Percentiles rank a stretch among this genome's conserved stretches.
Conservation (phyloP, 495 filamentous ascomycete species). For the Polyplosphaeria fusca region DNA sequence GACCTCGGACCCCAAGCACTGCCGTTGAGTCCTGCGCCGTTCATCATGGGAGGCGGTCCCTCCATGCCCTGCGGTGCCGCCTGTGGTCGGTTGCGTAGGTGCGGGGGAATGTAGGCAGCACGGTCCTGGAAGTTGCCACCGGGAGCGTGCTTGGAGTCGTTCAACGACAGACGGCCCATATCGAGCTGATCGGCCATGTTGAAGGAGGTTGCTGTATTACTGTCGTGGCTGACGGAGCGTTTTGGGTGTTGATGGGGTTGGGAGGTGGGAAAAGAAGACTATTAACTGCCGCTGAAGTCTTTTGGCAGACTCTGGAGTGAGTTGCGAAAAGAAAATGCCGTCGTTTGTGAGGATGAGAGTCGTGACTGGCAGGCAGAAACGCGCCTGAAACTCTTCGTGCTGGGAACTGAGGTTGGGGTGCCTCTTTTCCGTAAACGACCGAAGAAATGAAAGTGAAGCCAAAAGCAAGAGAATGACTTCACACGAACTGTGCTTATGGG, state of each 20-base stretch:
- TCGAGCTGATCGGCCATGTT: constrained; percentile 95
- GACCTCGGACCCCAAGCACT: constrained; percentile 61
- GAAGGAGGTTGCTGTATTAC: constrained; percentile 25
- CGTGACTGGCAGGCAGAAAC: constrained; percentile 35
- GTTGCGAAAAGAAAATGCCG: constrained; percentile 14
- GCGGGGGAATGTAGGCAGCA: constrained; percentile 91
- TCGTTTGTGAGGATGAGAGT: constrained; percentile 26
- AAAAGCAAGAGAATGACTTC: constrained; percentile 28
- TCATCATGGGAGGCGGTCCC: constrained; percentile 38
- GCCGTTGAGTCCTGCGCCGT: constrained; percentile 50
- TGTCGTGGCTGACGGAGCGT: constrained; percentile 6
- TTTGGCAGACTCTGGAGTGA: constrained; percentile 16
- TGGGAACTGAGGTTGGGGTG: constrained; percentile 13
- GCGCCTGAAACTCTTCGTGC: constrained; percentile 36
- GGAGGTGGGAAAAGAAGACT: constrained; percentile 6
- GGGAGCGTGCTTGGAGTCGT: constrained; percentile 66
- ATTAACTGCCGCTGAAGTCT: constrained; percentile 6
- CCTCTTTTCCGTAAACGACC: constrained; percentile 33
- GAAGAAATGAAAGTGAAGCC: constrained; percentile 36
- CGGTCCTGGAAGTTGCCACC: constrained; percentile 47
- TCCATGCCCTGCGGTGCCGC: constrained; percentile 27
- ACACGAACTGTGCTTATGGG: constrained; percentile 22
- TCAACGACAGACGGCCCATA: constrained; percentile 79
- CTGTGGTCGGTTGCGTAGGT: constrained; percentile 66
- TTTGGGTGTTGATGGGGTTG: constrained; percentile 1